These are phyloP conservation scores for Malus hybrid DNA, from an alignment of 331 rosid genomes.

Conservation along the genomic window DNA sequence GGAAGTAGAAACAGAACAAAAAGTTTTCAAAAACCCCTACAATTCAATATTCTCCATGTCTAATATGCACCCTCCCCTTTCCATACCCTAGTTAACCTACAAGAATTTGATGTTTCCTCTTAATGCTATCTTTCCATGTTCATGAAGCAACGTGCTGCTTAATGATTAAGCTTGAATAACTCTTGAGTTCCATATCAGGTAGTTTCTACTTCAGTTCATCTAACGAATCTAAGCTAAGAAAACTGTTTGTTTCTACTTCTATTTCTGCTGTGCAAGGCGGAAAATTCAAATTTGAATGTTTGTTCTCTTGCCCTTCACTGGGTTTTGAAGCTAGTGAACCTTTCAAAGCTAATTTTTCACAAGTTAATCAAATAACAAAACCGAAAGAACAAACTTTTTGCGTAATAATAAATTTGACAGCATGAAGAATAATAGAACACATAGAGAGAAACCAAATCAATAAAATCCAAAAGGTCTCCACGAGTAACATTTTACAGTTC, in stretches of 20 bases:
- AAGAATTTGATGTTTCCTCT: neutral
- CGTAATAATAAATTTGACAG: neutral
- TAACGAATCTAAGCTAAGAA: neutral
- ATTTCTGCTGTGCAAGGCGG: neutral
- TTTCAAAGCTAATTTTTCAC: neutral
- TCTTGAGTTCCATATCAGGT: neutral
- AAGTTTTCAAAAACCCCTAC: neutral
- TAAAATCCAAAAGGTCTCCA: neutral
- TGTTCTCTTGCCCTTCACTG: neutral
- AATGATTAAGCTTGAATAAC: neutral
- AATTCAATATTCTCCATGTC: neutral
- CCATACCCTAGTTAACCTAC: neutral
- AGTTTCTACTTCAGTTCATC: neutral
- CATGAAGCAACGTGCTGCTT: neutral
- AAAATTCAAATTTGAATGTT: neutral
- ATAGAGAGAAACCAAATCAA: neutral
- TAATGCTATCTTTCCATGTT: neutral
- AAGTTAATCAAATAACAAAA: neutral
- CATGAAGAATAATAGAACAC: neutral
- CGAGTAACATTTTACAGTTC: neutral
- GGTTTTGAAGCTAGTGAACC: neutral
- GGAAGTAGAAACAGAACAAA: neutral
- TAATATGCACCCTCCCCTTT: neutral
- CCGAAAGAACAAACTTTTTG: neutral
- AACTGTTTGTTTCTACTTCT: neutral